Evolutionary conservation across 331 rosid species (phyloP), one percentile per base, ranked within the genome.

Genomic region (Erythrophleum ivorense): DNA sequence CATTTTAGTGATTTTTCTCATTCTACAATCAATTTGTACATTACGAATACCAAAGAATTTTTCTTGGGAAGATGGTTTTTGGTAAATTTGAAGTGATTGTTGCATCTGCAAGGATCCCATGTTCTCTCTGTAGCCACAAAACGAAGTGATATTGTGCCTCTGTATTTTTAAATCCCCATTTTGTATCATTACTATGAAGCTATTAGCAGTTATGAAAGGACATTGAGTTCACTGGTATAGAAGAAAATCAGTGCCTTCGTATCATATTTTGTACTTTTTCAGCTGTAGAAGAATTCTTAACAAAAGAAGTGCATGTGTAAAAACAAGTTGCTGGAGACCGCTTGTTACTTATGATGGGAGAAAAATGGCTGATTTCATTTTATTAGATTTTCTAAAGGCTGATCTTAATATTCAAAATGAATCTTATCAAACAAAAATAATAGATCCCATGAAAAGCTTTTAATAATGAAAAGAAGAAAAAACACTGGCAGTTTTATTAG

Each of bases 51-150:
- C 16, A 7, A 2, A 8, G 49, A 65, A 36, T 36, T 65, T 65
- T 38, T 18, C 48, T 48, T 72, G 73, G 78, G 58, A 80, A 53
- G 71, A 18, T 43, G n/a, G 52, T 64, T 81, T 65, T 43, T 34
- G 33, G 59, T 76, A 31, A 52, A 72, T 52, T 45, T 58, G 48
- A 36, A 49, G 24, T 76, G 65, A 69, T 36, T 76, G 63, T 13
- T 19, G 72, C 36, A 68, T 24, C 15, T 66, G 41, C 38, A 69
- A 81, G 54, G 38, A 57, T 54, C 58, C n/a, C 9, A 54, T 53
- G 50, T 75, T 67, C 33, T 19, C 24, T 24, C 63, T 70, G 78
- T 40, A 57, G 38, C 16, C 58, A 15, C 21, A 19, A 29, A 9
- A 73, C 18, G 18, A 3, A n/a, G 31, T 45, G 24, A 59, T 64